Base-by-base conservation (phyloP, 139 green algal species). In the Chlorella sp. region DNA sequence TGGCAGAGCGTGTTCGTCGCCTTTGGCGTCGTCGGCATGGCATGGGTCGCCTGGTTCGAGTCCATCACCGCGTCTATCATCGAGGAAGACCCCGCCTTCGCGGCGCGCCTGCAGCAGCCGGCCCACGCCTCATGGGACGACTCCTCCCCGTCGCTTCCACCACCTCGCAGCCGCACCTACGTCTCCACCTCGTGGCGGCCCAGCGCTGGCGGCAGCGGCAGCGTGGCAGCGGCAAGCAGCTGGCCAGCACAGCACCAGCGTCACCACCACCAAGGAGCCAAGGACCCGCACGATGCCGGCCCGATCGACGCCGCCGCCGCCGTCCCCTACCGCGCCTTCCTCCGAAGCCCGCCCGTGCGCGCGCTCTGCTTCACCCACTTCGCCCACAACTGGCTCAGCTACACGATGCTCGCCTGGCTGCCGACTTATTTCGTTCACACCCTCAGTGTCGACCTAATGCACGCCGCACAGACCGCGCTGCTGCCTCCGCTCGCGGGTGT, bases 381-480 rank as follows among this genome's bases (percentile, higher is more conserved):
- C 72, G 95, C 89, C 87, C 94, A 97, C 78, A 97, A 98, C 83
- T 98, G 93, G 33, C 92, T 95, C 70, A 88, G 96, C 72, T 98
- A 96, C 86, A 91, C 87, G 24, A 91, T 98, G 82, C 82, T 96
- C 64, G 91, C 94, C 30, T 98, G 94, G 94, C 87, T 98, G 82
- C 94, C 94, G 31, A 96, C 91, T 5, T 98, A 96, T 83, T 98
- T 97, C 71, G 90, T 78, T 0, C 77, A 95, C 67, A 87, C 83
- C 4, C 75, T 98, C 24, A 65, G 49, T 3, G 79, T 97, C 17
- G 81, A 92, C 79, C 77, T 97, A 26, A 83, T 79, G 3, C 77
- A 86, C 4, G 93, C 93, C 55, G 75, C 72, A 1, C 86, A 90
- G 79, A 86, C 93, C 26, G 91, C 91, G 24, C 80, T 97, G 60